Evolutionary conservation across 1,139 yeast species (phyloP).

Genomic region (Scheffersomyces segobiensis): DNA sequence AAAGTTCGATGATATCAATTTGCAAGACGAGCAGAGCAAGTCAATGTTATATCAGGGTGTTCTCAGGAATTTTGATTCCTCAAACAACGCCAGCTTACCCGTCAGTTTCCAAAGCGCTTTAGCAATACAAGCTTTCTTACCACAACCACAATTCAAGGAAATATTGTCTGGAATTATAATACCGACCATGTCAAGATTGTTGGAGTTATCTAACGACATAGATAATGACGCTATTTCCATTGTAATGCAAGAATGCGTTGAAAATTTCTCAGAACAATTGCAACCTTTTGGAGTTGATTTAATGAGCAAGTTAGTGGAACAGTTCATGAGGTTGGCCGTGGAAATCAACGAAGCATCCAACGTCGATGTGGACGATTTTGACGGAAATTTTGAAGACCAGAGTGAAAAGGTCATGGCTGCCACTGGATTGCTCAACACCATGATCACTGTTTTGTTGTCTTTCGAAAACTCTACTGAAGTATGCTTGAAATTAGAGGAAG

Average conservation of each 20-base stretch:
- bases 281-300: constrained; percentile 93
- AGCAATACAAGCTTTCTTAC: constrained; percentile 79
- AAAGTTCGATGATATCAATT: constrained; percentile 65
- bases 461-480: constrained; percentile 79
- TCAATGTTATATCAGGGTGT: constrained; percentile 67
- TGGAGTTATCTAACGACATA: constrained; percentile 74
- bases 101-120: constrained; percentile 83
- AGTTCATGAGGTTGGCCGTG: constrained; percentile 69
- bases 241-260: constrained; percentile 96
- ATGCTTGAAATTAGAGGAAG: constrained; percentile 66
- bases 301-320: constrained; percentile 77
- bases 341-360: constrained; percentile 68
- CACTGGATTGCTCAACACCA: constrained; percentile 80
- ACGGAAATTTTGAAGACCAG: constrained; percentile 46
- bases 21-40: constrained; percentile 49
- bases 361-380: constrained; percentile 41
- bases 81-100: constrained; percentile 59
- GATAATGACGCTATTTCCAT: constrained; percentile 87
- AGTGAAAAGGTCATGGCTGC: constrained; percentile 89
- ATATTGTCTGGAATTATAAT: constrained; percentile 69
- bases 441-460: constrained; percentile 82
- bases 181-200: constrained; percentile 77
- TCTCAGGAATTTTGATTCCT: constrained; percentile 51
- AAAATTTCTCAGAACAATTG: constrained; percentile 79
- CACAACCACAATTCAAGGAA: constrained; percentile 63